These are phyloP conservation scores for Drechmeria coniospora DNA, from an alignment of 2,329 filamentous ascomycete genomes.

Conservation along the genomic window DNA sequence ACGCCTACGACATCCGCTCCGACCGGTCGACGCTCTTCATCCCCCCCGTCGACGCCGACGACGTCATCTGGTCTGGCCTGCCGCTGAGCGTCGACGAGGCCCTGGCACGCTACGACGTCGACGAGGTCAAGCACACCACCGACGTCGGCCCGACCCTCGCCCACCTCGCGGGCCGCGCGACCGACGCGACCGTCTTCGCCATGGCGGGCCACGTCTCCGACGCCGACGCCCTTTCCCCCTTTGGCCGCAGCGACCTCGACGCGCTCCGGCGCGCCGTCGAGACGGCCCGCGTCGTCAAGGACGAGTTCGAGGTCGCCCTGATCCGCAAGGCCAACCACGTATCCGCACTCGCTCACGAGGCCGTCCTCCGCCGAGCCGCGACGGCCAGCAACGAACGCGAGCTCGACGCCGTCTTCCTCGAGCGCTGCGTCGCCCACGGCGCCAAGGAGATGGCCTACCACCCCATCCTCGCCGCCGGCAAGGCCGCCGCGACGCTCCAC, in stretches of 20 bases:
- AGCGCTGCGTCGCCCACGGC: constrained; percentile 58
- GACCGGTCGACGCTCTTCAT: constrained; percentile 76
- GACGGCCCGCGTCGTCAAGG: constrained; percentile 53
- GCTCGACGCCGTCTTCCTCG: constrained; percentile 66
- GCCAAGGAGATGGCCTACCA: constrained; percentile 77
- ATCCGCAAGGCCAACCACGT: constrained; percentile 58
- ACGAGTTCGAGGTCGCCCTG: constrained; percentile 58
- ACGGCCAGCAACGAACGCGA: constrained; percentile 63
- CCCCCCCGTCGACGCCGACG: constrained; percentile 72
- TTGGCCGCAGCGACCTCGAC: constrained; percentile 45
- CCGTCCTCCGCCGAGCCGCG: constrained; percentile 44
- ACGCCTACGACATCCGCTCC: constrained; percentile 64
- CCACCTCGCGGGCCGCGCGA: constrained; percentile 24
- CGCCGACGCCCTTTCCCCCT: constrained; percentile 54
- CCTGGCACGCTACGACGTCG: constrained; percentile 62
- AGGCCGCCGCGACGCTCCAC: constrained; percentile 71
- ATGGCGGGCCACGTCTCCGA: constrained; percentile 67
- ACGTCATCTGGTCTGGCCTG: constrained; percentile 85
- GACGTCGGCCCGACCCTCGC: constrained; percentile 64
- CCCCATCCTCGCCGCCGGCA: constrained; percentile 69
- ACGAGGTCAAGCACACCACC: constrained; percentile 55
- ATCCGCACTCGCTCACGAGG: constrained; percentile 50
- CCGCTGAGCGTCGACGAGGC: constrained; percentile 67
- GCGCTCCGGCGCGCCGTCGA: constrained; percentile 50
- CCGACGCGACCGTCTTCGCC: constrained; percentile 45